Evolutionary conservation across 2,329 filamentous ascomycete species (phyloP), one percentile per base, ranked within the genome.

Genomic region (Zymoseptoria tritici): DNA sequence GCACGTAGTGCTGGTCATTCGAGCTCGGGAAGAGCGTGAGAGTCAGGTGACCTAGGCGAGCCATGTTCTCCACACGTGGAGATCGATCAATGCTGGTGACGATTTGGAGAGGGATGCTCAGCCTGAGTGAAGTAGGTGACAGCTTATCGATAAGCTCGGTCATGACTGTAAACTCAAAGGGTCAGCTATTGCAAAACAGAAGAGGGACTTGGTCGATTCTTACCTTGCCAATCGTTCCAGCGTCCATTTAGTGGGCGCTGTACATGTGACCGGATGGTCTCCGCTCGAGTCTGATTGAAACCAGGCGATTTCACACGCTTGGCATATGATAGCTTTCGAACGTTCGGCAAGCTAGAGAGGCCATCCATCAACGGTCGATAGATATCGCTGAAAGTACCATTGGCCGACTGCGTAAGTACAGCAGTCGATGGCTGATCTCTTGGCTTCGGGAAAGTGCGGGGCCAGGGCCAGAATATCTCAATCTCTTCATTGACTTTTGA

Each of bases 291-390:
- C 36, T 46, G 36, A 46, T 46, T 46, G 36, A 46, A 46, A n/a
- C 36, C 36, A 6, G 36, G 36, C 13, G 36, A 16, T 16, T 13
- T 46, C 36, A 46, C 36, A 46, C 36, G 36, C 36, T 46, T 46
- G 36, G 56, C 56, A 49, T 49, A n/a, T 16, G 52, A 42, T 21
- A 58, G 52, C 52, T 49, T 55, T 29, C 42, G n/a, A 22, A 26
- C 9, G 29, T 31, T 46, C 51, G 49, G 57, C 24, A 49, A 56
- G 49, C 26, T 53, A 49, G 31, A 59, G n/a, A 61, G 24, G 26
- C 56, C 24, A 6, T 52, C 20, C n/a, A 61, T 22, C 8, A 61
- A 20, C 2, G 31, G 29, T 8, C 22, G 16, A 31, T 58, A 56
- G 2, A 29, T 5, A 4, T n/a, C 29, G 5, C 5, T 31, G 52